These are phyloP conservation scores for Trypanosomatidae sp. DNA, from an alignment of 208 protist genomes.

Conservation along the genomic window DNA sequence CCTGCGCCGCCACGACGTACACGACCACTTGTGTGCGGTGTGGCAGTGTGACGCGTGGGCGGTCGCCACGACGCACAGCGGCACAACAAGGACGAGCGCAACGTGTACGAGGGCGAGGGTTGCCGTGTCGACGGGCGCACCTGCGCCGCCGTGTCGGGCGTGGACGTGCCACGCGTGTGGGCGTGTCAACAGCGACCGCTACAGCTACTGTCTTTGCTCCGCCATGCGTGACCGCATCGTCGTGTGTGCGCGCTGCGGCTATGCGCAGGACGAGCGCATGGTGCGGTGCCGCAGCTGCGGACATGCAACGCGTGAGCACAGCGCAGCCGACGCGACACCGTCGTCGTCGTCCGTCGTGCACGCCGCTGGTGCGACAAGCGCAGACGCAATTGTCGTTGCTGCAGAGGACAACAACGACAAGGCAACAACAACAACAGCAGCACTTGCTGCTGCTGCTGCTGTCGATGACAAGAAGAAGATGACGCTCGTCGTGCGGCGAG, in stretches of 20 bases:
- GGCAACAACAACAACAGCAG: too few relatives aligned
- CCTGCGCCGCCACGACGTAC: slow-evolving; percentile 19
- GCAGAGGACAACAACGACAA: too few relatives aligned
- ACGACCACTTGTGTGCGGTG: slow-evolving; percentile 10
- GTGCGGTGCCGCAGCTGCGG: slow-evolving; percentile 52
- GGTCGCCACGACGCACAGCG: neutral
- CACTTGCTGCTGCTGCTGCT: too few relatives aligned
- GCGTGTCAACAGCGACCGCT: slow-evolving; percentile 76
- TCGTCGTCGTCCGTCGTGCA: too few relatives aligned
- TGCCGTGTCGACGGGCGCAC: too few relatives aligned
- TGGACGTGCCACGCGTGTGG: slow-evolving; percentile 73
- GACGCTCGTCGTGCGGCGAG: slow-evolving; percentile 30
- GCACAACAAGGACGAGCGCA: too few relatives aligned
- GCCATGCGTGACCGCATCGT: slow-evolving; percentile 62
- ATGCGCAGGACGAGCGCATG: slow-evolving; percentile 69
- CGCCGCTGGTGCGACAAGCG: too few relatives aligned
- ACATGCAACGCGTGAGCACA: slow-evolving; percentile 4
- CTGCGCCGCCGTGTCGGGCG: slow-evolving; percentile 10
- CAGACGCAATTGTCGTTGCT: too few relatives aligned
- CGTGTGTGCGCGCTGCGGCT: slow-evolving; percentile 37
- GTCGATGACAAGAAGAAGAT: slow-evolving; percentile 1
- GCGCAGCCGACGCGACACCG: slow-evolving; percentile 2
- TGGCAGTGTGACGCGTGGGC: neutral
- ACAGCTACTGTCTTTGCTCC: slow-evolving; percentile 84
- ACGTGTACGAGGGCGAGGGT: too few relatives aligned